A percentile compares a stretch with the other conserved stretches of the same genome.
These are phyloP conservation scores for Rhodamnia rubescens DNA, from an alignment of 345 rosid species.

Conservation along the genomic window DNA sequence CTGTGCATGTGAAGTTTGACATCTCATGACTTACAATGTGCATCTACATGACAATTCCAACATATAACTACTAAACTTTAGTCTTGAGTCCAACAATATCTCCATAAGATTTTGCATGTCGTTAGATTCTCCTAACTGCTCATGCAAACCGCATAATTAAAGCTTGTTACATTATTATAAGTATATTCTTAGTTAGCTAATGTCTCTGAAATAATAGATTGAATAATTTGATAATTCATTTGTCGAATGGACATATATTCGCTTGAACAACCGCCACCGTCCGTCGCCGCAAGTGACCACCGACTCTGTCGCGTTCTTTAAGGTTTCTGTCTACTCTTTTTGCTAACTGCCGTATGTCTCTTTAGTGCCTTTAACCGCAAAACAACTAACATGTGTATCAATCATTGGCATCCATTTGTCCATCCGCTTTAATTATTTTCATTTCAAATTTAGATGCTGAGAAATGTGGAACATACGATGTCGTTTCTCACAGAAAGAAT, in stretches of 20 bases:
- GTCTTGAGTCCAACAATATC: not conserved
- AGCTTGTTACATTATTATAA: not conserved
- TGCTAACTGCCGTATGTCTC: not conserved
- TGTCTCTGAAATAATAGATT: not conserved
- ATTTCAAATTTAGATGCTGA: not conserved
- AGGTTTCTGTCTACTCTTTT: not conserved
- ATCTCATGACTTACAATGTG: not conserved
- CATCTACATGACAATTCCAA: not conserved
- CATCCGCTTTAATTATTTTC: not conserved
- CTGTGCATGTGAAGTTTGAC: not conserved
- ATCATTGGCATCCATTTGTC: not conserved
- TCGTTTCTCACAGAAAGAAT: not conserved
- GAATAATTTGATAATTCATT: not conserved
- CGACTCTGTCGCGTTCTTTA: not conserved
- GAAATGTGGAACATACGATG: not conserved
- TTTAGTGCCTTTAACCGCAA: not conserved
- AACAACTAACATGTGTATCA: not conserved
- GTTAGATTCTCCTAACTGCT: not conserved
- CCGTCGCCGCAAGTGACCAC: not conserved
- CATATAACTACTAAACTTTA: not conserved
- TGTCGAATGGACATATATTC: not conserved
- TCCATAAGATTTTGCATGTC: not conserved
- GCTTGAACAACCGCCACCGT: not conserved
- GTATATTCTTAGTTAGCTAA: not conserved
- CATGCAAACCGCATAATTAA: not conserved